Evolutionary conservation across 2,329 filamentous ascomycete genomes (phyloP).

Genomic region (Cladorrhinum sp.): DNA sequence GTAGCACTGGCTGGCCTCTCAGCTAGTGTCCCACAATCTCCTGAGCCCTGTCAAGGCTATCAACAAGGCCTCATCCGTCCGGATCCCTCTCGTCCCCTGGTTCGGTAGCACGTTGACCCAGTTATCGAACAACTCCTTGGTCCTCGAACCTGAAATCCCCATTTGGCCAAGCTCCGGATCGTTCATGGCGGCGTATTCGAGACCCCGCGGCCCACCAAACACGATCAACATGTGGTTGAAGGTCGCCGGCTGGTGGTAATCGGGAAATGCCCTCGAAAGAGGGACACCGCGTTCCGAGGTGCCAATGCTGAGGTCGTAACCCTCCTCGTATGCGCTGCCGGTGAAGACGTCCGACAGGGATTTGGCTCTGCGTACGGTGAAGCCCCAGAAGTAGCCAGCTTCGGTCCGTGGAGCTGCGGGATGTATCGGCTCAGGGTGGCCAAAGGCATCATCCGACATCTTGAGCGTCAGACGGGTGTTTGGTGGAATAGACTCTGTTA

Average conservation of each 20-base stretch:
- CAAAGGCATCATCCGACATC: conserved; percentile 49
- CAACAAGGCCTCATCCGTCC: conserved; percentile 80
- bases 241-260: conserved; percentile 36
- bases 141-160: conserved; percentile 61
- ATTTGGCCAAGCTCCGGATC: conserved; percentile 54
- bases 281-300: conserved; percentile 73
- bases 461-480: conserved; percentile 72
- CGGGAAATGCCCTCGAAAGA: conserved; percentile 45
- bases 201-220: conserved; percentile 75
- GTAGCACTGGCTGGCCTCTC: background rate
- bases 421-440: conserved; percentile 58
- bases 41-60: conserved; percentile 69
- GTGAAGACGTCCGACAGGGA: conserved; percentile 74
- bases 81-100: conserved; percentile 77
- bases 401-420: conserved; percentile 69
- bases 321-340: conserved; percentile 68
- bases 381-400: conserved; percentile 85
- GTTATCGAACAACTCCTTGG: conserved; percentile 72
- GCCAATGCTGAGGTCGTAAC: conserved; percentile 80
- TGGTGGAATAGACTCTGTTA: conserved; percentile 61
- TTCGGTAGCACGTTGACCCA: conserved; percentile 80
- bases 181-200: conserved; percentile 71
- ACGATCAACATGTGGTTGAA: conserved; percentile 75
- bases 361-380: conserved; percentile 61
- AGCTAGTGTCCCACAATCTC: conserved; percentile 48